Evolutionary conservation across 1,284 basidiomycete genomes (phyloP), one percentile per base, ranked within the genome.

Genomic region (Schizopora paradoxa): DNA sequence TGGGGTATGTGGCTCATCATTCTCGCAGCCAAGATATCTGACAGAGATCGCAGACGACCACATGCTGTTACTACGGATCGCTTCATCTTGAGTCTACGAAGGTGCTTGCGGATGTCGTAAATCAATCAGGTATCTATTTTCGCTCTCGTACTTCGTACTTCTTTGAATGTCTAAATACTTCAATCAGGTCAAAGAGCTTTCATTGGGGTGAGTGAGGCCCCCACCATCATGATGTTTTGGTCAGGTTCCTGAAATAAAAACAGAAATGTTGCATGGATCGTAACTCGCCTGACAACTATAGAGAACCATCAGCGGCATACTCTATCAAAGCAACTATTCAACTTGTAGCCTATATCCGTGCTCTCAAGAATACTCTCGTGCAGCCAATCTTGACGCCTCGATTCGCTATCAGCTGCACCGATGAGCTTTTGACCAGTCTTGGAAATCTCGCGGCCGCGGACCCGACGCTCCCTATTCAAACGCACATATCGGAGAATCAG

Each of bases 231-330:
- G 19, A 23, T 18, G 32, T 28, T 16, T 38, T 33, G 7, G 39
- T 42, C 39, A 55, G 46, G 58, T 51, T 39, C 21, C 33, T 39
- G 21, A 23, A 8, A 14, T 6, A n/a, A n/a, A 29, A 2, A 34
- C 58, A 89, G 85, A 89, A 95, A 82, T 97, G 94, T 65, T 93
- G 91, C 67, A 97, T 98, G 92, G 77, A 97, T 67, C 74, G 82
- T 18, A 75, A 93, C 58, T 74, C 69, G 33, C 82, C 88, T 0
- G 63, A 71, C 8, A 68, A 79, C 59, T 97, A 95, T 64, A 64
- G 82, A 54, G 92, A 96, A 63, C 58, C 70, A 3, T 82, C 79
- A 3, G 61, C 70, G 19, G 64, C 72, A 28, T 63, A 63, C 11
- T 89, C 88, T 6, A 57, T 91, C 3, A 54, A 59, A 0, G 73